These are phyloP conservation scores for Diplodia sapinea DNA, from an alignment of 2,329 filamentous ascomycete species.

Conservation along the genomic window DNA sequence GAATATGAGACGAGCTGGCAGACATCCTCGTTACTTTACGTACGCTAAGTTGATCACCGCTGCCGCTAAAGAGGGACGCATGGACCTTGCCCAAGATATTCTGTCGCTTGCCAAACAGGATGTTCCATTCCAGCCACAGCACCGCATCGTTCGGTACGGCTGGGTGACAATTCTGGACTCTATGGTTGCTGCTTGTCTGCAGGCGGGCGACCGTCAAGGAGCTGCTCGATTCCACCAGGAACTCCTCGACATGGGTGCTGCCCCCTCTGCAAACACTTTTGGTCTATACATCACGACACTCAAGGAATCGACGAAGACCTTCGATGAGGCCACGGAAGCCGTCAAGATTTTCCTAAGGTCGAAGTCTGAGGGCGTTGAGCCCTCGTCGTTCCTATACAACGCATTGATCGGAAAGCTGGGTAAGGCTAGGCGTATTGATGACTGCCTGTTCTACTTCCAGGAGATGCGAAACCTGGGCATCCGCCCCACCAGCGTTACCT, in stretches of 20 bases:
- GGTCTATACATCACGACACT: conserved; percentile 99
- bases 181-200: conserved; percentile 92
- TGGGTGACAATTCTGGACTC: conserved; percentile 97
- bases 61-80: conserved; percentile 82
- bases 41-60: conserved; percentile 94
- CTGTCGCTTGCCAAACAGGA: conserved; percentile 87
- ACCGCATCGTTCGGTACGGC: conserved; percentile 86
- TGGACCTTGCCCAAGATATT: conserved; percentile 83
- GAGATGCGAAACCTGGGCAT: conserved; percentile 95
- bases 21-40: conserved; percentile 93
- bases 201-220: conserved; percentile 76
- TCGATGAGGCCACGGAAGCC: conserved; percentile 95
- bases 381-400: conserved; percentile 97
- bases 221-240: conserved; percentile 91
- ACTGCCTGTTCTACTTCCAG: conserved; percentile 96
- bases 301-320: conserved; percentile 96
- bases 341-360: conserved; percentile 97
- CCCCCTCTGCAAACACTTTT: conserved; percentile 96
- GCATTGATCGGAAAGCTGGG: conserved; percentile 97
- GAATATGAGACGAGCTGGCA: conserved; percentile 90
- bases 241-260: conserved; percentile 84
- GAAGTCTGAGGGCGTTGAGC: conserved; percentile 90
- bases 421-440: conserved; percentile 96
- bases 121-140: conserved; percentile 82
- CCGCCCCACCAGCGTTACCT: conserved; percentile 95